Base-by-base conservation (phyloP, 2,329 filamentous ascomycete genomes). In the Trichophyton benhamiae region DNA sequence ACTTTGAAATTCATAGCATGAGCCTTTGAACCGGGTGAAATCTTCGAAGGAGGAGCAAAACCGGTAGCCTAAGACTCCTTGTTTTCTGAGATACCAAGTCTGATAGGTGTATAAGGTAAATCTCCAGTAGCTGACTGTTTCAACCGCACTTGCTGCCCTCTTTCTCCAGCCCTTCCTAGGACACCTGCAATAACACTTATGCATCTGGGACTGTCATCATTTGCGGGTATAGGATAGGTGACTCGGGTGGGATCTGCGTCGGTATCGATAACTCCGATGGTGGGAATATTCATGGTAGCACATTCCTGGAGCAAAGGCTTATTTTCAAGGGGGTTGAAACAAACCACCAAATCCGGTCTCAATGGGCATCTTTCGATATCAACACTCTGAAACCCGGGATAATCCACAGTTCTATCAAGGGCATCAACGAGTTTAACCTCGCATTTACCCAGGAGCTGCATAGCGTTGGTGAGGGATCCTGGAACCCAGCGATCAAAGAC, bases 151-250 rank as follows among this genome's bases (percentile, higher is more conserved):
- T 79, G 74, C 70, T 91, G 86, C 42, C 94, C 94, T 59, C 82
- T 79, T 76, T 95, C 79, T 8, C 89, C 94, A 0, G 94, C 94
- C 59, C 87, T 83, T 46, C 91, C 92, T 42, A 99, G 80, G 0
- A 94, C 86, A 60, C 91, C 91, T 3, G 86, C 88, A 67, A 99
- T 89, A 63, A 96, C 81, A 67, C 87, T 84, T 58, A 91, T 82
- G 66, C 87, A 86, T 63, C 94, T 87, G 67, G 96, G 75, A 83
- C 91, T 95, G 80, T 99, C 94, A 71, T 99, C 94, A 73, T 99
- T 99, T 58, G 90, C 90, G 1, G 94, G 94, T 67, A 99, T 96
- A 13, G 89, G 88, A 72, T 99, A 99, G 3, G 94, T 97, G 58
- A 97, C 91, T 84, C 89, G 92, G 0, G 89, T 89, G 0, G 94